Base-by-base conservation (phyloP, 352 stramenopile species). In the Phytophthora agathidicida region DNA sequence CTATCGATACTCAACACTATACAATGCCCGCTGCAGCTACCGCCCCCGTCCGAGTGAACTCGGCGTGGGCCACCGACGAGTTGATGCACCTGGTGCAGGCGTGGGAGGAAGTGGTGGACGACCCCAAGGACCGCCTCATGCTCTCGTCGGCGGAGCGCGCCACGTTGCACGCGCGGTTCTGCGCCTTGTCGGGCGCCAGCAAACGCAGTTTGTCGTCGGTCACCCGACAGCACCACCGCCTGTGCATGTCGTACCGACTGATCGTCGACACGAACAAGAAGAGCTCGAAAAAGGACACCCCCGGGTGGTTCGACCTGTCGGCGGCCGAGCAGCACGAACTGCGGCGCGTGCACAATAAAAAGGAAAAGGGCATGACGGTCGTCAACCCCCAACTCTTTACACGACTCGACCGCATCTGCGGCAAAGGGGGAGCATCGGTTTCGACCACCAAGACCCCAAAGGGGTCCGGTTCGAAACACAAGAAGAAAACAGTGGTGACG, bases 241-340 rank as follows among this genome's bases (percentile, higher is more conserved):
- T 80, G 11, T 69, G 70, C 30, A 65, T 45, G 24, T 62, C 67
- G 23, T 77, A 68, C 47, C 58, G 43, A 3, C 51, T 80, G 31
- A 72, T 80, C n/a, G 37, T 73, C 4, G 55, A 60, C 20, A 69
- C 60, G 5, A 68, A 76, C 42, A 54, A 41, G 19, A 57, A 52
- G 16, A 76, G 48, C 37, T 28, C 36, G 4, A 39, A 41, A 49
- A 35, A 33, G 6, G 58, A 50, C 10, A 55, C 30, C 5, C 52
- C 53, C 16, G 35, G 44, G 32, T 80, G 71, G 71, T 80, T 77
- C 39, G 54, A 75, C 1, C 32, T 80, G 26, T 60, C 71, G 11
- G 17, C 46, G 0, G 43, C 54, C 7, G 58, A 77, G 27, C 67
- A 71, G 31, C 55, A 66, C 26, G 60, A 72, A 27, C 53, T 75